Evolutionary conservation across 2,329 filamentous ascomycete species (phyloP).

Genomic region (Penicillium nordicum): DNA sequence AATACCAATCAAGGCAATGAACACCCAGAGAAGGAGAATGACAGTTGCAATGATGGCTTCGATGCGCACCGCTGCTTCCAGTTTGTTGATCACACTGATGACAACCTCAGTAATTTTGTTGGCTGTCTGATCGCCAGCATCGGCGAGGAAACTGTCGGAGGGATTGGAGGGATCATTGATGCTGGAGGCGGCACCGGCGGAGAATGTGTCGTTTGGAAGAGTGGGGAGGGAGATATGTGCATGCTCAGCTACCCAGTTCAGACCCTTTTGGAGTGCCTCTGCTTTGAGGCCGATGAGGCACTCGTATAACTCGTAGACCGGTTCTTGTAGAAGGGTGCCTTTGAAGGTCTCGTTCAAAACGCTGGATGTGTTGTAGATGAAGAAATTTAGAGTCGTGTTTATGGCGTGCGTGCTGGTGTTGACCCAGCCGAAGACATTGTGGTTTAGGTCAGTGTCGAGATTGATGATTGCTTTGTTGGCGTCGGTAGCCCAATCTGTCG

Average conservation of each 20-base stretch:
- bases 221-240: constrained; percentile 77
- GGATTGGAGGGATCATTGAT: constrained; percentile 54
- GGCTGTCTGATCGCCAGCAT: constrained; percentile 67
- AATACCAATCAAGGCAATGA: constrained; percentile 72
- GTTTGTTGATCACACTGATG: constrained; percentile 62
- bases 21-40: constrained; percentile 71
- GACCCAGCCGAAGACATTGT: constrained; percentile 82
- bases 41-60: constrained; percentile 76
- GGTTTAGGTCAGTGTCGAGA: constrained; percentile 71
- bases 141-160: constrained; percentile 68
- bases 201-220: constrained; percentile 78
- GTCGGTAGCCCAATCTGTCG: constrained; percentile 69
- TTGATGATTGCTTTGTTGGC: constrained; percentile 69
- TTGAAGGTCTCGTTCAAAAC: constrained; percentile 76
- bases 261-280: constrained; percentile 73
- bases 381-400: constrained; percentile 79
- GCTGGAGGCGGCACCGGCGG: constrained; percentile 65
- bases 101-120: constrained; percentile 81
- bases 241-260: constrained; percentile 91
- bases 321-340: constrained; percentile 72
- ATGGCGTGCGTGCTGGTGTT: constrained; percentile 76
- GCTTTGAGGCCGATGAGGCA: constrained; percentile 90
- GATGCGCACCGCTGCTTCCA: constrained; percentile 65
- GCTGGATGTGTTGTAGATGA: constrained; percentile 72
- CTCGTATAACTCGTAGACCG: constrained; percentile 74